Base-by-base conservation (phyloP, 495 filamentous ascomycete genomes). In the Aspergillus homomorphus region DNA sequence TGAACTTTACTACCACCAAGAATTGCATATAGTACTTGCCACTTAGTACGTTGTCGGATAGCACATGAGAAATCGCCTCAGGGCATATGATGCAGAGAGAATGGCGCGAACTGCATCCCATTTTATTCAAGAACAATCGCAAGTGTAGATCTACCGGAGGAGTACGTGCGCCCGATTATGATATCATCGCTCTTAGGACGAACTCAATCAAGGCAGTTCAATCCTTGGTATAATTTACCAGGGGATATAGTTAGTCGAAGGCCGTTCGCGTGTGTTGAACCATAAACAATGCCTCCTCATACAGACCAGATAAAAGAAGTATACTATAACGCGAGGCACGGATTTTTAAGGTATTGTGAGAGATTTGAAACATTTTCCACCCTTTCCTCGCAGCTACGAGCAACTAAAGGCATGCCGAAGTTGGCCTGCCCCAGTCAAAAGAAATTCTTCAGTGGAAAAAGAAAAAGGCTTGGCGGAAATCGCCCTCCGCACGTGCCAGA, bases 401-500 rank as follows among this genome's bases (percentile, higher is more conserved):
- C 42, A 26, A 49, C 30, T 12, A 12, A 38, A 38, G 2, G 12
- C 10, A 38, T 38, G 12, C 33, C 33, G 12, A 38, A 28, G 26
- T n/a, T n/a, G 26, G 26, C 26, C 26, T 9, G 26, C 26, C 9
- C 26, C 26, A 28, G 26, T 9, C 3, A 28, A 5, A 3, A 19
- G 28, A 48, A 14, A 22, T 12, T 21, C 45, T 18, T 45, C 19
- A 41, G 14, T 26, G 30, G 28, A 44, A 33, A 24, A 51, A 26
- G 9, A 28, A 45, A 7, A 24, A 45, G 51, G 18, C 57, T 59
- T 54, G 57, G 57, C 57, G 57, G 38, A 5, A 5, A 38, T 12
- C 42, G 44, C 9, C 33, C 51, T 59, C 51, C 57, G 57, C 57
- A 59, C 57, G 57, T 59, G 57, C 56, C 30, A 33, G 46, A 58